phyloP scores from a whole-genome alignment of 169 alveolate genomes.

The Plasmodium inui region DNA sequence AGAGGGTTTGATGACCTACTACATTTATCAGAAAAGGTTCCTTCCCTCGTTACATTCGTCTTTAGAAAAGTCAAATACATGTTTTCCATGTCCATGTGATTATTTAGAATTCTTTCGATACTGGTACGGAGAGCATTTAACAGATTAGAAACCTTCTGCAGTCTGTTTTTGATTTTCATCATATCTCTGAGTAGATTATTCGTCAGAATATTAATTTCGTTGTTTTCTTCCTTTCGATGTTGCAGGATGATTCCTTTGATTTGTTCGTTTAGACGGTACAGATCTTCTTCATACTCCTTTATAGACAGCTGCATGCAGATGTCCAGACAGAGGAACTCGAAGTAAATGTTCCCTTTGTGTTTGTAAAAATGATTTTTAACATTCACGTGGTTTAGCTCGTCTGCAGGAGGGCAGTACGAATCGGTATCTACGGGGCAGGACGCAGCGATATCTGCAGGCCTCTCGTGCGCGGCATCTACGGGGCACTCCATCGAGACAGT shows the following conservation, averaged over 20 bases:
- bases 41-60: not conserved
- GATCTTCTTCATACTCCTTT: constrained; percentile 41
- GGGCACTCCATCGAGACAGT: not conserved
- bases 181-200: constrained; percentile 40
- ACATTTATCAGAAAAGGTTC: not conserved
- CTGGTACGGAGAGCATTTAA: constrained; percentile 51
- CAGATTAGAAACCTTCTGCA: constrained; percentile 49
- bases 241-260: constrained; percentile 12
- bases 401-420: not conserved
- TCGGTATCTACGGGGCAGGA: not conserved
- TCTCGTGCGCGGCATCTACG: not conserved
- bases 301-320: constrained; percentile 62
- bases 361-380: constrained; percentile 39
- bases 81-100: constrained; percentile 29
- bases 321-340: constrained; percentile 56
- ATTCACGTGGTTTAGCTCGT: constrained; percentile 42
- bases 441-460: no score
- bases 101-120: constrained; percentile 46
- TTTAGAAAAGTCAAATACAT: constrained; percentile 47
- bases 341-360: constrained; percentile 18
- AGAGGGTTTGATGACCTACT: not conserved
- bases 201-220: constrained; percentile 47
- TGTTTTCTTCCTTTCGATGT: constrained; percentile 52
- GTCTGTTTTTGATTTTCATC: constrained; percentile 60
- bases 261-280: constrained; percentile 11